Conservation (phyloP, 495 filamentous ascomycete genomes). For the Aspergillus baeticus region DNA sequence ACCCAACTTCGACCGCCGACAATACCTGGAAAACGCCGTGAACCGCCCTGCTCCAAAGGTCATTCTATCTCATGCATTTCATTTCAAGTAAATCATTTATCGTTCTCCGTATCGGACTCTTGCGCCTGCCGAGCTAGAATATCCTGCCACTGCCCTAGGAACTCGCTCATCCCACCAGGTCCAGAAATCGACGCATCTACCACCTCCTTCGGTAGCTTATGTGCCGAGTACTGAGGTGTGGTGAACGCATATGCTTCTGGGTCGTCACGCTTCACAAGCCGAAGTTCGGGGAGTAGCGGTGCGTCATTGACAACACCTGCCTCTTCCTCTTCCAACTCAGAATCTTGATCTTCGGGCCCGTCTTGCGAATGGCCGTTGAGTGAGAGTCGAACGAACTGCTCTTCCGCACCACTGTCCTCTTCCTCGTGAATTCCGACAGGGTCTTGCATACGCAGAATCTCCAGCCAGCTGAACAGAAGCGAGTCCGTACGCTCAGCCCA, state of each 20-base stretch:
- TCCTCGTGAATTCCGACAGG: slow-evolving; percentile 41
- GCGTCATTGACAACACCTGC: slow-evolving; percentile 51
- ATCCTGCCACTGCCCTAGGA: slow-evolving; percentile 82
- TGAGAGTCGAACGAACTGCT: slow-evolving; percentile 42
- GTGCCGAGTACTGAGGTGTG: slow-evolving; percentile 86
- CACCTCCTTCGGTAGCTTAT: slow-evolving; percentile 92
- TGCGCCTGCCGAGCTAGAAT: slow-evolving; percentile 60
- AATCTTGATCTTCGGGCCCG: slow-evolving; percentile 21
- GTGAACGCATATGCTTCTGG: slow-evolving; percentile 83
- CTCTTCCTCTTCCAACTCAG: slow-evolving; percentile 29
- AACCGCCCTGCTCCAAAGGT: neutral
- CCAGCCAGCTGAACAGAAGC: slow-evolving; percentile 85
- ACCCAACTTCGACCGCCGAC: neutral
- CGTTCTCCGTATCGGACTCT: slow-evolving; percentile 47
- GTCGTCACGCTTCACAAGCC: slow-evolving; percentile 78
- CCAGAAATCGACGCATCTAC: slow-evolving; percentile 78
- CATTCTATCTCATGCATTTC: neutral
- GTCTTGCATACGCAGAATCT: slow-evolving; percentile 71
- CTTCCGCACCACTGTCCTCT: slow-evolving; percentile 22
- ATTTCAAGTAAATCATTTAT: slow-evolving; percentile 21
- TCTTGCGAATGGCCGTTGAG: slow-evolving; percentile 27
- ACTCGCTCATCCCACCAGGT: slow-evolving; percentile 74
- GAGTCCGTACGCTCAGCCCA: slow-evolving; percentile 91
- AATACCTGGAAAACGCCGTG: neutral
- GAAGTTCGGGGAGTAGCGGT: slow-evolving; percentile 69